phyloP scores from a whole-genome alignment of 306 rosid species.

The Ceratonia siliqua region DNA sequence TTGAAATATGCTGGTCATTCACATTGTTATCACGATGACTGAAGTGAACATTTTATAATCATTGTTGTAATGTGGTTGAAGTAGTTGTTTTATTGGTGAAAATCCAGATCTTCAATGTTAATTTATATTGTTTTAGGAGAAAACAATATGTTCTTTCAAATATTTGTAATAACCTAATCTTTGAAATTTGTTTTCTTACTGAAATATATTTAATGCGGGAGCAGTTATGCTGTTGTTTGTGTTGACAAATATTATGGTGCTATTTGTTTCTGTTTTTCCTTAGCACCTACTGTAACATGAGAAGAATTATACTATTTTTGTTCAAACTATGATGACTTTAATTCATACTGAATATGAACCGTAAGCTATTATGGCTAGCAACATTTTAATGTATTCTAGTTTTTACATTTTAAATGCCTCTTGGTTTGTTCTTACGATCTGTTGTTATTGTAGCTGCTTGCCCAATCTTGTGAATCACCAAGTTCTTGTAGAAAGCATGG shows the following conservation, averaged over 20 bases:
- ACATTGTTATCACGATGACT: background rate
- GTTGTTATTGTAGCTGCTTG: constrained; percentile 65
- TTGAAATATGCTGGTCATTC: constrained; percentile 11
- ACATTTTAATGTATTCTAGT: constrained; percentile 5
- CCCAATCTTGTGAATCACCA: constrained; percentile 88
- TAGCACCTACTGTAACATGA: background rate
- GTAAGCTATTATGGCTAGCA: background rate
- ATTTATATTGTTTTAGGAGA: background rate
- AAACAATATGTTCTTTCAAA: background rate
- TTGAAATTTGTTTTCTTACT: background rate
- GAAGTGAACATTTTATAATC: background rate
- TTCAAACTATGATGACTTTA: background rate
- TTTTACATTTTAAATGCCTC: constrained; percentile 1
- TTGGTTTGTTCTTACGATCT: constrained; percentile 40
- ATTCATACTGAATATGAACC: background rate
- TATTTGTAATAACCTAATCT: background rate
- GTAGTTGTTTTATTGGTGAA: background rate
- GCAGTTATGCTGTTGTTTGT: background rate
- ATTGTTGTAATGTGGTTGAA: background rate
- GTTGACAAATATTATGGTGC: background rate
- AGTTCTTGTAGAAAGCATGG: constrained; percentile 99
- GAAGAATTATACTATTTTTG: background rate
- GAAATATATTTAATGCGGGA: background rate
- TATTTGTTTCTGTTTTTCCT: constrained; percentile 1
- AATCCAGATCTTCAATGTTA: background rate